Evolutionary conservation across 2,329 filamentous ascomycete species (phyloP), one percentile per base, ranked within the genome.

Genomic region (Tothia fuscella): DNA sequence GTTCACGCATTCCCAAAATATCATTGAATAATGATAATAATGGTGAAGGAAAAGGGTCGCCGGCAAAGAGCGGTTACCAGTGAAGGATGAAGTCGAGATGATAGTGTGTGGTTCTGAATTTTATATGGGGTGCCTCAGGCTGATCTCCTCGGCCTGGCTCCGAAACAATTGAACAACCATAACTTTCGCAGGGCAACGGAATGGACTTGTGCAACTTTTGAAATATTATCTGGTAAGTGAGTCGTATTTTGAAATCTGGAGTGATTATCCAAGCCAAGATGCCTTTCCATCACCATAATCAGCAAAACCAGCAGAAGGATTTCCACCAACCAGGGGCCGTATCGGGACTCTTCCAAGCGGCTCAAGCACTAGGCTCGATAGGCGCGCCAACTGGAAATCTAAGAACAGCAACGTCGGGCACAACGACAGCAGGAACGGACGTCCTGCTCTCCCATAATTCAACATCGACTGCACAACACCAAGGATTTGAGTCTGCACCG

Each of bases 351-450:
- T 65, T 61, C 47, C 61, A 64, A 39, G 61, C 65, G 19, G 61
- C 64, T 22, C 62, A 65, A 47, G 59, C 64, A 38, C 52, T 70
- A 51, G 65, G 62, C 54, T 64, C 64, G 45, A 63, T 69, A 46
- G 67, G 61, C 47, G 59, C 63, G 46, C 64, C 65, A 36, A 54
- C 55, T 42, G 60, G 58, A 31, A 61, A 62, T 50, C 55, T 62
- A 46, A 56, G 61, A 32, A 47, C 52, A 32, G 57, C 58, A 41
- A 60, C 61, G 21, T 56, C 58, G 42, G 59, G 58, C 38, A 62
- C 59, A 9, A 66, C 63, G 17, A 54, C 52, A 21, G 61, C 64
- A 24, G 63, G 62, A 40, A 65, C 62, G 19, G 66, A 69, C 49
- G 58, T 58, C 40, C 58, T 68, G 35, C 54, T 64, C 49, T 55